These are phyloP conservation scores for Ormosia emarginata DNA, from an alignment of 306 rosid species.

Conservation along the genomic window DNA sequence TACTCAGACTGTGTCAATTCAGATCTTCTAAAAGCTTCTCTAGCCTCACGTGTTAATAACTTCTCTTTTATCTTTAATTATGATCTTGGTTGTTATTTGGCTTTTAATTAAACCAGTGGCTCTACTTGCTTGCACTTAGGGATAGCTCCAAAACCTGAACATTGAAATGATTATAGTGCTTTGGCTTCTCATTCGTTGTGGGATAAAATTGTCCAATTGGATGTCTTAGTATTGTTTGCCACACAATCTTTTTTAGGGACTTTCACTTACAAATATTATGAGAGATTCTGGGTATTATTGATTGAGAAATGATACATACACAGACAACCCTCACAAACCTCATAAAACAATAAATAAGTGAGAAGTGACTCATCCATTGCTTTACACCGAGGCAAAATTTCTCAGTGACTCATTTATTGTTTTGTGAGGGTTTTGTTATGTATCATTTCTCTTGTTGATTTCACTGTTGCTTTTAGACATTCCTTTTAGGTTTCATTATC, in stretches of 20 bases:
- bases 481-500: not conserved
- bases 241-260: not conserved
- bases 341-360: not conserved
- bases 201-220: not conserved
- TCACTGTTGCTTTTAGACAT: not conserved
- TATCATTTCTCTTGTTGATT: not conserved
- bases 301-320: too few relatives aligned
- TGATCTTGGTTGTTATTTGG: not conserved
- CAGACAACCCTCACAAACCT: not conserved
- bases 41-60: conserved; percentile 67
- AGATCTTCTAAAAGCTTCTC: conserved; percentile 67
- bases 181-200: not conserved
- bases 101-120: conserved; percentile 1
- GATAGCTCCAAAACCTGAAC: not conserved
- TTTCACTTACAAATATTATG: not conserved
- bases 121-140: not conserved
- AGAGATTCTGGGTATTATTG: too few relatives aligned
- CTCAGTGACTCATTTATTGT: not conserved
- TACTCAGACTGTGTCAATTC: conserved; percentile 65
- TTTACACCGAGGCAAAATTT: not conserved
- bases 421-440: not conserved
- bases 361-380: not conserved
- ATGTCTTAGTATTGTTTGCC: not conserved
- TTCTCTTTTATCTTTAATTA: conserved; percentile 20
- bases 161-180: not conserved